Evolutionary conservation across 2,329 filamentous ascomycete genomes (phyloP), one percentile per base, ranked within the genome.

Genomic region (Curvularia verruculosa): DNA sequence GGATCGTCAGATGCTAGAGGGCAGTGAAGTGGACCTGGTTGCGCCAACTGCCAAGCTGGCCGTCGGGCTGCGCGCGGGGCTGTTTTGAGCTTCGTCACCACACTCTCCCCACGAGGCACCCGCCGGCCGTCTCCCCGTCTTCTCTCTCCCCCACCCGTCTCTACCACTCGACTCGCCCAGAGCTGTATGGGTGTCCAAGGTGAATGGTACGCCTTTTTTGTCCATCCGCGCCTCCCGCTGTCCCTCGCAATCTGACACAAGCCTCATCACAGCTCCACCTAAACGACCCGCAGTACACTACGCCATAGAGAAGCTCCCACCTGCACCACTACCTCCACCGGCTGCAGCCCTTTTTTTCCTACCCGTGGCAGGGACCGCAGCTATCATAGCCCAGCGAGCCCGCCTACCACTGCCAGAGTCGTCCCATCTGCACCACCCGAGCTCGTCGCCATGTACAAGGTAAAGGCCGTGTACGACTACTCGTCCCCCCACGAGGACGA

Each of bases 391-490:
- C 49, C 46, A 52, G 48, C 49, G 29, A 44, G 50, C 41, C 43
- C 53, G 28, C 40, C 40, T 9, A 43, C 49, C 40, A 43, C 45
- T 50, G 54, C 49, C 44, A 34, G 8, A 57, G 21, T 23, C 13
- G 21, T 36, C n/a, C n/a, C 41, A 31, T 46, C 24, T 21, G 29
- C 24, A 41, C 18, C 43, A 21, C 39, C 24, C 44, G 12, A 18
- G n/a, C 48, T 46, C 36, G 48, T 45, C 65, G 50, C 65, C 60
- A 76, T 76, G 74, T 97, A 96, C 84, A 96, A 91, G 80, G 95
- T 99, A 82, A 96, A 93, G 84, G 92, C 95, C 68, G 80, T 98
- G 74, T 99, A 90, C 82, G 94, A 98, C 77, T 99, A 99, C 82
- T 83, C 85, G 75, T 98, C 95, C 66, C 85, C 86, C 61, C 94